Percentiles rank a stretch among this genome's conserved stretches.
phyloP scores from a whole-genome alignment of 257 asterid genomes.

The Scutellaria baicalensis region DNA sequence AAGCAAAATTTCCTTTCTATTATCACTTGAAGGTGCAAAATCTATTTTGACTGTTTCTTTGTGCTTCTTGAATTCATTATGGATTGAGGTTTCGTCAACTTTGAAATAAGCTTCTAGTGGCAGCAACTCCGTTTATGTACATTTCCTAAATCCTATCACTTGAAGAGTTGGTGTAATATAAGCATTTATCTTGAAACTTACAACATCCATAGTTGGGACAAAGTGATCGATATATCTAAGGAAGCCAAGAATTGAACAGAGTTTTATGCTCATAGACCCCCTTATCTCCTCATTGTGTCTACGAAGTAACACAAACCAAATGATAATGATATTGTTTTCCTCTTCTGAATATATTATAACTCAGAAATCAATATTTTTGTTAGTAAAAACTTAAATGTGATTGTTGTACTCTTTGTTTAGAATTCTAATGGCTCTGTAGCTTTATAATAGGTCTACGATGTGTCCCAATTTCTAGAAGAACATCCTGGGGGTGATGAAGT shows the following conservation, averaged over 20 bases:
- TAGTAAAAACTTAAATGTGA: background rate
- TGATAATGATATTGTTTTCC: background rate
- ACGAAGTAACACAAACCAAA: background rate
- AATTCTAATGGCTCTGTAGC: background rate
- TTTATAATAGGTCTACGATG: conserved; percentile 46
- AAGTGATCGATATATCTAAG: no score
- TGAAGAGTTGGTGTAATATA: background rate
- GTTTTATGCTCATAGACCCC: background rate
- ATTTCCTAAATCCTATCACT: background rate
- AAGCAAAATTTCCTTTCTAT: background rate
- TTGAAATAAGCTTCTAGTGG: background rate
- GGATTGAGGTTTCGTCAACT: background rate
- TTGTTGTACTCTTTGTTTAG: background rate
- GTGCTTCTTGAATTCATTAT: background rate
- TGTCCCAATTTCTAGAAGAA: conserved; percentile 50
- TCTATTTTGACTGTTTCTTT: background rate
- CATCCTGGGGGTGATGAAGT: conserved; percentile 82
- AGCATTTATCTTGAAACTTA: background rate
- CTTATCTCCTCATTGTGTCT: background rate
- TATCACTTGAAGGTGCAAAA: background rate
- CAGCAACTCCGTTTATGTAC: background rate
- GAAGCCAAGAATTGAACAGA: background rate
- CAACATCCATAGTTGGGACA: no score
- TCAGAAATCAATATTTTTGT: no score
- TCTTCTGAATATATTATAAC: no score